Base-by-base conservation (phyloP, 2,329 filamentous ascomycete species). In the Chrysosporium keratinophilum region DNA sequence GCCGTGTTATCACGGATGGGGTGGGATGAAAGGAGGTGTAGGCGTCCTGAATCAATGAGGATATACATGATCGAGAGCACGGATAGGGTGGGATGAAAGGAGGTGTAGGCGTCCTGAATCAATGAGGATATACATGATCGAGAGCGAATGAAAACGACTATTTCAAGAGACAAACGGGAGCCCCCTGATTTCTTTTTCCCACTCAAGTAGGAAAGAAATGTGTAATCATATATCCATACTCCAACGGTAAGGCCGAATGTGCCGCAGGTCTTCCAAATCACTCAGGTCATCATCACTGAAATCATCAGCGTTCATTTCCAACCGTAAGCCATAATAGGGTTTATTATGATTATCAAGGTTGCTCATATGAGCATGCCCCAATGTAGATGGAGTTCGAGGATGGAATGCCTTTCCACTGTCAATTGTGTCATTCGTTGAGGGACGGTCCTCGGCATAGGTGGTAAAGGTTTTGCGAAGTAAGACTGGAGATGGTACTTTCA, bases 221-320 rank as follows among this genome's bases (percentile, higher is more conserved):
- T 20, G 15, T 31, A 47, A 65, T 63, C 23, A 72, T 39, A 72
- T 67, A 56, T 72, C 69, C 68, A 72, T 72, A 57, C 70, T 72
- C 70, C 70, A 72, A 56, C 70, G 65, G 63, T 65, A 71, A 11
- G 68, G 69, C 33, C 67, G 67, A 49, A 69, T 60, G 37, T 61
- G 63, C 54, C 67, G 62, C 19, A 69, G 58, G 44, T 41, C 20
- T n/a, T 53, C 51, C 2, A 39, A 15, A n/a, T 50, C 40, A 39
- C 43, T 43, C 9, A 47, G 31, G 14, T 54, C 45, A 19, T 43
- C 45, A 3, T 50, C 45, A 20, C 20, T 40, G 34, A 46, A 45
- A 31, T 45, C 31, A 40, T 54, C 45, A 20, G n/a, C 19, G 47
- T 39, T 41, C 40, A 44, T 23, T 34, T 55, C 33, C 12, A 55